Evolutionary conservation across 257 asterid species (phyloP), one percentile per base, ranked within the genome.

Genomic region (Solanum chiquidenum): DNA sequence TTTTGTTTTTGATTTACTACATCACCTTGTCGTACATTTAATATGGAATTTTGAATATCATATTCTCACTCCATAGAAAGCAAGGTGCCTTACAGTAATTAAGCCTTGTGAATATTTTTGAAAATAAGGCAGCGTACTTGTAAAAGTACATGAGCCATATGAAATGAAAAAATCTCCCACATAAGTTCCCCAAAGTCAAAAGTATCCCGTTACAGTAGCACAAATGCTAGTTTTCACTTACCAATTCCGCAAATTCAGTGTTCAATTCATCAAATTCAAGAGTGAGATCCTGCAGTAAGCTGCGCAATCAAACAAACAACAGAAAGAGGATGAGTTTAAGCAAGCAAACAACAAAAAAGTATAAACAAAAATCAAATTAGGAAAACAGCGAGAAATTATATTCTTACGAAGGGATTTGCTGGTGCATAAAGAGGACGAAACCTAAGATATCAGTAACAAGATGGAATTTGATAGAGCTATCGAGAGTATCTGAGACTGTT

Each of bases 371-470:
- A 44, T 79, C 29, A 49, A 82, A 42, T 79, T 25, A 40, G 31
- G 35, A 35, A n/a, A 82, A 60, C n/a, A 74, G 9, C 18, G 31
- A 74, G 11, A 23, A 37, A 40, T 29, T 3, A 5, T 35, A 18
- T 34, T 62, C 90, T 90, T 94, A 95, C 99, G 95, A 93, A 85
- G 99, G 99, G 93, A 96, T 97, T 87, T 97, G 99, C 90, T 95
- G 98, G 91, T 97, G 98, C 98, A 97, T 95, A 90, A 92, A 97
- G 58, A 97, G 98, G 86, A 95, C 86, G 92, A 96, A 95, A 52
- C 91, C 98, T 88, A 96, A 88, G 74, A 97, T 88, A 86, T 96
- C 98, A 85, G 73, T 73, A 42, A 94, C 94, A 89, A 97, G 83
- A 87, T 95, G 99, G 91, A 95, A 97, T 88, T 95, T 88, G 89